Conservation (phyloP, 306 rosid genomes). For the Rosa persica region DNA sequence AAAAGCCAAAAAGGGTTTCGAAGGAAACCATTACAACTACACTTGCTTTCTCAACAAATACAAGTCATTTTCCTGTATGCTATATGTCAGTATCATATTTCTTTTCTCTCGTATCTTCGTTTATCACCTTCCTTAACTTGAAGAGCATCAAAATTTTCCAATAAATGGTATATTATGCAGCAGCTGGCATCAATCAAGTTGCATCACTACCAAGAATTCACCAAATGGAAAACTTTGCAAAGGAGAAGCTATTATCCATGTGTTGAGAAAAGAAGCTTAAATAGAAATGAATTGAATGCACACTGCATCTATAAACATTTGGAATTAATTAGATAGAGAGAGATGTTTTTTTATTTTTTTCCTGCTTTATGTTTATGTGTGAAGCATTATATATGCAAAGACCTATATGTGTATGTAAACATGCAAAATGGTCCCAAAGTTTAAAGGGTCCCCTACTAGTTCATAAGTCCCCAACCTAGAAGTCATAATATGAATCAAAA, state of each 20-base stretch:
- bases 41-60: constrained; percentile 22
- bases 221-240: constrained; percentile 48
- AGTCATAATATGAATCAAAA: constrained; percentile 43
- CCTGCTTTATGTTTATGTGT: constrained; percentile 28
- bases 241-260: constrained; percentile 27
- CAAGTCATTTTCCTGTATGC: constrained; percentile 41
- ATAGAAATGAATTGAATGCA: constrained; percentile 23
- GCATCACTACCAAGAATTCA: constrained; percentile 36
- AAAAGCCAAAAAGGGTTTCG: background rate
- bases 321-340: constrained; percentile 4
- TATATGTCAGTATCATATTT: constrained; percentile 27
- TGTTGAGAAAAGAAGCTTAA: constrained; percentile 21
- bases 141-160: constrained; percentile 46
- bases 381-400: constrained; percentile 28
- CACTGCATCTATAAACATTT: background rate
- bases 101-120: background rate
- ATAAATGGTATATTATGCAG: constrained; percentile 37
- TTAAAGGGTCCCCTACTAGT: constrained; percentile 2
- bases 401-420: constrained; percentile 33
- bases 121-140: background rate
- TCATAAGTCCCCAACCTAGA: constrained; percentile 43
- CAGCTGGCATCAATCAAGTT: constrained; percentile 58
- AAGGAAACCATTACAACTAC: background rate
- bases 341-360: constrained; percentile 29
- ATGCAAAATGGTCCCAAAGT: constrained; percentile 81